Base-by-base conservation (phyloP, 2,329 filamentous ascomycete species). In the Trichoderma aggressivum region DNA sequence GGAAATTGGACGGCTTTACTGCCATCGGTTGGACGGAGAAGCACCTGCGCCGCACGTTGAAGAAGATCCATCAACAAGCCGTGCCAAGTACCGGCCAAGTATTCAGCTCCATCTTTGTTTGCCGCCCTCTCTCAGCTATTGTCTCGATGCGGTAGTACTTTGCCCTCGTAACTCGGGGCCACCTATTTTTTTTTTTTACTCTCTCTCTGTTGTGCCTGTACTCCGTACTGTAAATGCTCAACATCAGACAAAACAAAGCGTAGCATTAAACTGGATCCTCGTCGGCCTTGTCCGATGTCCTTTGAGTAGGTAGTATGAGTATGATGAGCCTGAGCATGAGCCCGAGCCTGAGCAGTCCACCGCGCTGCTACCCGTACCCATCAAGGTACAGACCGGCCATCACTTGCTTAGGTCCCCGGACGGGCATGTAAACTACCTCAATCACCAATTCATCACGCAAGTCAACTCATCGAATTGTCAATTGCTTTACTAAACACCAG, bases 231-330 rank as follows among this genome's bases (percentile, higher is more conserved):
- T 21, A 53, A 53, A 21, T 53, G 47, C 5, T 53, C 28, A n/a
- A 59, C n/a, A 59, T 24, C n/a, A 24, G 28, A 50, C 39, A 39
- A 34, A 58, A 34, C 65, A 62, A 43, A 43, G 56, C 56, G 56
- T 53, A 53, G 63, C 24, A 66, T 66, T 66, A 60, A 61, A 53
- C 36, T 61, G 56, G 65, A 60, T 36, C 56, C 55, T 53, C 34
- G 39, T 61, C 65, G 65, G 65, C 36, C 56, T 69, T 69, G 56
- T n/a, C 65, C 65, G 65, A 61, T 53, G 55, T 2, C 18, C 39
- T 43, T n/a, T 43, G 39, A 43, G 39, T n/a, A 43, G 16, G 16
- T 43, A n/a, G n/a, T n/a, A n/a, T n/a, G n/a, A n/a, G 39, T n/a
- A 43, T 43, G 43, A 43, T 43, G 43, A 2, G 43, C 47, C n/a